These are phyloP conservation scores for Apiotrichum gracile DNA, from an alignment of 1,284 basidiomycete species.

Conservation along the genomic window DNA sequence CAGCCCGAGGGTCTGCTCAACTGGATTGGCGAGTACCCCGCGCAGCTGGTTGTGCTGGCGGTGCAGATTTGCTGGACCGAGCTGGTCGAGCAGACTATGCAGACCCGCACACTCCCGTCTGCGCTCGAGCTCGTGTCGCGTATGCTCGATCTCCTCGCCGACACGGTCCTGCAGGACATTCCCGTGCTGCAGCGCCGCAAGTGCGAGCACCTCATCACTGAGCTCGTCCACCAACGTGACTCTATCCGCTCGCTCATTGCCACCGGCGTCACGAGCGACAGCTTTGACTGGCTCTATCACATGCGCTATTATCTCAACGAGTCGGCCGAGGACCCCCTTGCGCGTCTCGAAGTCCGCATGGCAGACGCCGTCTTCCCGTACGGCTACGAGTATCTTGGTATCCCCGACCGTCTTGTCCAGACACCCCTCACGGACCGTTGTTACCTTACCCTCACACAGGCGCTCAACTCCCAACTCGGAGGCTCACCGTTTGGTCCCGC, in stretches of 20 bases:
- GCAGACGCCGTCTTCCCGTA: constrained; percentile 94
- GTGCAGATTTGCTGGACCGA: constrained; percentile 91
- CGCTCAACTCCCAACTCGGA: constrained; percentile 87
- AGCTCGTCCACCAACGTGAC: constrained; percentile 95
- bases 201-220: constrained; percentile 97
- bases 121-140: constrained; percentile 72
- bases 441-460: constrained; percentile 94
- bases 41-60: constrained; percentile 90
- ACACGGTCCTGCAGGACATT: constrained; percentile 88
- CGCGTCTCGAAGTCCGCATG: constrained; percentile 72
- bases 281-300: constrained; percentile 93
- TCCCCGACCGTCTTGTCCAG: constrained; percentile 93
- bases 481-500: constrained; percentile 98
- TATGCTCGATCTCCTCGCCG: constrained; percentile 87
- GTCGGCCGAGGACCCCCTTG: constrained; percentile 64
- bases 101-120: constrained; percentile 53
- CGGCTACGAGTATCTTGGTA: constrained; percentile 98
- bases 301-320: constrained; percentile 96
- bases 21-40: constrained; percentile 92
- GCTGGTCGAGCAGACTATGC: constrained; percentile 70
- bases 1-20: constrained; percentile 63
- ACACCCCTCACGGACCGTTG: constrained; percentile 97
- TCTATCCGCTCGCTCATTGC: constrained; percentile 76
- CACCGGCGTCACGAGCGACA: constrained; percentile 58
- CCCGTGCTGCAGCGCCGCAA: constrained; percentile 84